Base-by-base conservation (phyloP, 2,329 filamentous ascomycete genomes). In the Colletotrichum camelliae region DNA sequence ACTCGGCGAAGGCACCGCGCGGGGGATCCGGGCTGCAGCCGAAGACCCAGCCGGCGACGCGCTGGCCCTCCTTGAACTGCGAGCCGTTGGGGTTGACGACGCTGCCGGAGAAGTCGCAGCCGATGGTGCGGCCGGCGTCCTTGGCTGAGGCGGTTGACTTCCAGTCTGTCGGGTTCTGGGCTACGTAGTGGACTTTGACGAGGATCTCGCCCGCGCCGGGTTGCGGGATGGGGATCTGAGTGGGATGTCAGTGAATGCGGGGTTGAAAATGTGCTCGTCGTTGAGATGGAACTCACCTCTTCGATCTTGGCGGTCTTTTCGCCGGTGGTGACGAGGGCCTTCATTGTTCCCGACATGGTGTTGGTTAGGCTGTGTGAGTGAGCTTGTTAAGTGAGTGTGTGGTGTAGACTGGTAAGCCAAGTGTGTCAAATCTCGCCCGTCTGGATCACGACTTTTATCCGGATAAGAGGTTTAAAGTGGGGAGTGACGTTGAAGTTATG, bases 101-200 rank as follows among this genome's bases (percentile, higher is more conserved):
- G 13, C 78, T 80, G 55, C 83, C 83, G n/a, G 81, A 81, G 33
- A 84, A 84, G 76, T 84, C 83, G 72, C 82, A 84, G 37, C 83
- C 83, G 5, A 82, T 62, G 58, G 78, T 80, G 33, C 80, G 80
- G 31, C 82, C 83, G 18, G 65, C 57, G 3, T 70, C 57, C 10
- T 72, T 27, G 0, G 80, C 74, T 1, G 74, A 67, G 69, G 6
- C 35, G 7, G 29, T 71, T 5, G 77, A 75, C 60, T 84, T 84
- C 82, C 82, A 84, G 74, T 84, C 83, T 0, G 83, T 84, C 2
- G 83, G 83, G 74, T 84, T 84, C 72, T 84, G 83, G 1, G 82
- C 83, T 1, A 79, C 80, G 64, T 81, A 82, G 67, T 79, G 74
- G 18, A 83, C 78, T 60, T 82, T 80, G 72, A 85, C 79, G 21